Base-by-base conservation (phyloP, 1,284 basidiomycete species). In the Tetrapyrgos nigripes region DNA sequence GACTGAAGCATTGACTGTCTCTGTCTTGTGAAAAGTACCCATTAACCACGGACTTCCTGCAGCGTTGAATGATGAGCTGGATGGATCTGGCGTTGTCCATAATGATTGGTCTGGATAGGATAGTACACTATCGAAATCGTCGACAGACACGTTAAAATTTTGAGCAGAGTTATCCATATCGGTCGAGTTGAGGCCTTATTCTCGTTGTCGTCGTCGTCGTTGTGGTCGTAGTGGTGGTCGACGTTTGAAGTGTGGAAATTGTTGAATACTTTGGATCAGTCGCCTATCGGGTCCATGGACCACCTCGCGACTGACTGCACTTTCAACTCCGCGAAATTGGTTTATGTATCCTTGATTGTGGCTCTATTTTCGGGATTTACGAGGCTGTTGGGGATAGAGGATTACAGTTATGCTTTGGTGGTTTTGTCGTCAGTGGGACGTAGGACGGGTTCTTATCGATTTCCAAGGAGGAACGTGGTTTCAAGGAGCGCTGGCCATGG, bases 81-180 rank as follows among this genome's bases (percentile, higher is more conserved):
- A 78, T 21, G 78, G 78, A 66, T 80, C 78, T 19, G 79, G 78
- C 2, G 77, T 79, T 52, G 67, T 57, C 79, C 79, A 79, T 19
- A 59, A 66, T 8, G 71, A 67, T 53, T 76, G 75, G 63, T 76
- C 70, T 2, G 66, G 62, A 58, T 78, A 80, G 1, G 70, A 66
- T 10, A 79, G 58, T 3, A 79, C 63, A 40, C 73, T 75, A 65
- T 79, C 77, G 58, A 79, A 79, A 63, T 79, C 77, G 55, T 79
- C 77, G 21, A 78, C 73, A 9, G 78, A 79, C 21, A 79, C 63
- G 53, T 80, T 79, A 29, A 63, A 58, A 60, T 79, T 79, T 10
- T 77, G 71, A 13, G 79, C 77, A 43, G 71, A 66, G n/a, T 66
- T n/a, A 58, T 80, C 78, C 78, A 79, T 78, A 4, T 11, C 8